Percentiles rank a stretch among this genome's conserved stretches.
phyloP scores from a whole-genome alignment of 2,329 filamentous ascomycete species.

The Mollisiaceae sp. region DNA sequence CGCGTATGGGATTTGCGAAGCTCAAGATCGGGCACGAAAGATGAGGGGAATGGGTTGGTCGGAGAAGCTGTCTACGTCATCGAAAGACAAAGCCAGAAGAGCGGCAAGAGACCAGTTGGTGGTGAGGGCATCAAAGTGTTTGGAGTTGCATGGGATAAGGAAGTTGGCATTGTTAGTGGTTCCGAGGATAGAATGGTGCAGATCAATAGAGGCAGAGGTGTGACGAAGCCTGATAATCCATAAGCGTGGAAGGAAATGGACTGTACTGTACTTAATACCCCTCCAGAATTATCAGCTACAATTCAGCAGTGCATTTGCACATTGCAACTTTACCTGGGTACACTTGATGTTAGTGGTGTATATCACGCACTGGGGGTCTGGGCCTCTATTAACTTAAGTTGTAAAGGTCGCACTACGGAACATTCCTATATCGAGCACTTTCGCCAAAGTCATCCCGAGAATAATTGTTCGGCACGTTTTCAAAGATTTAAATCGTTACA shows the following conservation, averaged over 20 bases:
- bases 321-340: not conserved
- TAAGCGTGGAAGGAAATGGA: slow-evolving; percentile 5
- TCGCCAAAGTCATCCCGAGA: too few species aligned
- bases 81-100: slow-evolving; percentile 71
- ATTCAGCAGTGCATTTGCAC: not conserved
- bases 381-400: too few species aligned
- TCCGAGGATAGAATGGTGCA: slow-evolving; percentile 96
- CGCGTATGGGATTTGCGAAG: slow-evolving; percentile 92
- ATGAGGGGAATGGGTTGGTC: slow-evolving; percentile 65
- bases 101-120: slow-evolving; percentile 65
- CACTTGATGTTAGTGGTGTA: too few species aligned
- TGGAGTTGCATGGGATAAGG: slow-evolving; percentile 82
- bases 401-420: too few species aligned
- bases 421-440: too few species aligned
- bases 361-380: too few species aligned
- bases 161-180: slow-evolving; percentile 86
- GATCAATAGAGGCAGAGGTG: slow-evolving; percentile 64
- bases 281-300: not conserved
- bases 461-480: too few species aligned
- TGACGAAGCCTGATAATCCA: slow-evolving; percentile 35
- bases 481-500: too few species aligned
- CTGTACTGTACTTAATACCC: slow-evolving; percentile 9
- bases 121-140: slow-evolving; percentile 93
- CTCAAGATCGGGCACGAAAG: slow-evolving; percentile 61
- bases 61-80: slow-evolving; percentile 78